These are phyloP conservation scores for Clarireedia homoeocarpa DNA, from an alignment of 2,329 filamentous ascomycete species.

Conservation along the genomic window DNA sequence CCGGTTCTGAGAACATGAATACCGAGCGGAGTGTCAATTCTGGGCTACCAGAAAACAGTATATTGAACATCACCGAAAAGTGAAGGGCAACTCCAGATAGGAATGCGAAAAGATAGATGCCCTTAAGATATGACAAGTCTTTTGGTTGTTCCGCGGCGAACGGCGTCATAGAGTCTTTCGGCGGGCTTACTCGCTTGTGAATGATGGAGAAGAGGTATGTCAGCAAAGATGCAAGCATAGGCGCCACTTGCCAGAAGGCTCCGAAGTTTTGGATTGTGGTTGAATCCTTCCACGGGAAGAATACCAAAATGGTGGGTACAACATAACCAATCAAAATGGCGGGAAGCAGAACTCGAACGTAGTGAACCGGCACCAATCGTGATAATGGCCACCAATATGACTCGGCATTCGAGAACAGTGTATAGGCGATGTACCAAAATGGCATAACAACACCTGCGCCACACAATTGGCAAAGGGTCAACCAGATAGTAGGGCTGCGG, in stretches of 20 bases:
- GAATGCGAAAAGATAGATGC: not conserved
- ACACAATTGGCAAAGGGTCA: not conserved
- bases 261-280: not conserved
- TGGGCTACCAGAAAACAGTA: not conserved
- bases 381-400: constrained; percentile 3
- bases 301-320: not conserved
- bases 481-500: not conserved
- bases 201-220: not conserved
- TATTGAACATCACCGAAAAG: not conserved
- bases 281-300: not conserved
- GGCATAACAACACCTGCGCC: not conserved
- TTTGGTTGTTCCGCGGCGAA: not conserved
- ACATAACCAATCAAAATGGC: not conserved
- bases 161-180: not conserved
- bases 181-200: not conserved
- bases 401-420: not conserved
- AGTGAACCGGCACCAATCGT: not conserved
- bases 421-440: not conserved
- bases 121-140: not conserved
- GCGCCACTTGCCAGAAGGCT: not conserved
- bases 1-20: not conserved
- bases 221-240: not conserved
- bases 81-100: not conserved
- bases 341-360: not conserved
- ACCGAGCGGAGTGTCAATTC: not conserved